Evolutionary conservation across 1,284 basidiomycete species (phyloP), one percentile per base, ranked within the genome.

Genomic region (Lentinus polychrous): DNA sequence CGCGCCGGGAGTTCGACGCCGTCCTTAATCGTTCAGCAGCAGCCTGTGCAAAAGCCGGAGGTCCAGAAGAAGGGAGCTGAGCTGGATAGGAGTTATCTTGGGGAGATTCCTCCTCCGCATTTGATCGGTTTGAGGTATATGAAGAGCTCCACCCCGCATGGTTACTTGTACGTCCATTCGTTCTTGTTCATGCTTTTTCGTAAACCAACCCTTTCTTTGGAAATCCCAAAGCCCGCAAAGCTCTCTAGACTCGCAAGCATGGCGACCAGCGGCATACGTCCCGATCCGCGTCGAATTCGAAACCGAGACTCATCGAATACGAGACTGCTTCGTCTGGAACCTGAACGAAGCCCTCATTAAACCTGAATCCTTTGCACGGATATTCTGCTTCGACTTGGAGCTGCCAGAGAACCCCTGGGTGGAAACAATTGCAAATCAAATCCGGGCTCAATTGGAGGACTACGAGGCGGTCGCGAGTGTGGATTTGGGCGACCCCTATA

Each of bases 321-420:
- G 93, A 49, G 95, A 99, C 61, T 88, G 88, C 55, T 98, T 99
- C 66, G 79, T 93, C n/a, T 99, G 95, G 95, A 96, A 98, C 61
- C 67, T 94, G 45, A 81, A 90, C 60, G 92, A 89, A 70, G 73
- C 69, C 14, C 73, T 91, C 54, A 81, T 94, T 57, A 86, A 83
- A 38, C 93, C 94, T 0, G 81, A 88, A 52, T 71, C 76, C 0
- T 98, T 98, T 58, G 93, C 94, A 8, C 75, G 71, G 46, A 84
- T 86, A 24, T 92, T 98, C 65, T 93, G 93, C 64, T 71, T 79
- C 27, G 95, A 99, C 67, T 73, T 97, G 34, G 91, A 91, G 49
- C 75, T 99, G 14, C 80, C 88, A 2, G 54, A 66, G 10, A 61
- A 68, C 1, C 75, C 80, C 1, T 89, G 91, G 76, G 84, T 72